phyloP scores from a whole-genome alignment of 768 basidiomycete genomes.

The Macrolepiota albuminosa region DNA sequence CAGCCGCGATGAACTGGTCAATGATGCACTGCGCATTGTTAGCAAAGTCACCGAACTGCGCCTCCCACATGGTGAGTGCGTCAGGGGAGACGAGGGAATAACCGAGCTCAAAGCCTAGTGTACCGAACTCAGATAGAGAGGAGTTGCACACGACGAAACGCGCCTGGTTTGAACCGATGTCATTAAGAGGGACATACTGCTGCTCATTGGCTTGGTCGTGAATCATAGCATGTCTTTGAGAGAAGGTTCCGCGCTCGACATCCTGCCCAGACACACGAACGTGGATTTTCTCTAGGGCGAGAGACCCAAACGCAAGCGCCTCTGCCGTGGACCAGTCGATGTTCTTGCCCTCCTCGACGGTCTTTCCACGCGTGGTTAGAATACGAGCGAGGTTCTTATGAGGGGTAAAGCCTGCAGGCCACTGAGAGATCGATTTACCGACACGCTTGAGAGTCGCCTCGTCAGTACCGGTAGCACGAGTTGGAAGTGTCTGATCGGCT shows the following conservation, averaged over 20 bases:
- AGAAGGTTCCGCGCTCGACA: conserved; percentile 98
- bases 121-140: conserved; percentile 90
- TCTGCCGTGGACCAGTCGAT: conserved; percentile 99
- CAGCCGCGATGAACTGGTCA: conserved; percentile 97
- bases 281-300: conserved; percentile 90
- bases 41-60: conserved; percentile 97
- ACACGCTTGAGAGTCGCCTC: conserved; percentile 74
- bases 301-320: conserved; percentile 91
- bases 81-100: conserved; percentile 97
- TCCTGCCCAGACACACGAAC: conserved; percentile 97
- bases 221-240: conserved; percentile 94
- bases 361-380: conserved; percentile 80
- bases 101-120: conserved; percentile 95
- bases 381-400: conserved; percentile 96
- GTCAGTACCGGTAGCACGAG: conserved; percentile 79
- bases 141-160: conserved; percentile 96
- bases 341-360: conserved; percentile 83
- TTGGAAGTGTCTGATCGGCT: conserved; percentile 89
- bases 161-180: conserved; percentile 86
- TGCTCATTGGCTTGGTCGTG: conserved; percentile 93
- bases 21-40: conserved; percentile 98
- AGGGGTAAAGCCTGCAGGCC: conserved; percentile 79
- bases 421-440: conserved; percentile 83
- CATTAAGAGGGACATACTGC: conserved; percentile 86
- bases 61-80: conserved; percentile 94